Evolutionary conservation across 108 stramenopile species (phyloP), one percentile per base, ranked within the genome.

Genomic region (Conticribra guillardii): DNA sequence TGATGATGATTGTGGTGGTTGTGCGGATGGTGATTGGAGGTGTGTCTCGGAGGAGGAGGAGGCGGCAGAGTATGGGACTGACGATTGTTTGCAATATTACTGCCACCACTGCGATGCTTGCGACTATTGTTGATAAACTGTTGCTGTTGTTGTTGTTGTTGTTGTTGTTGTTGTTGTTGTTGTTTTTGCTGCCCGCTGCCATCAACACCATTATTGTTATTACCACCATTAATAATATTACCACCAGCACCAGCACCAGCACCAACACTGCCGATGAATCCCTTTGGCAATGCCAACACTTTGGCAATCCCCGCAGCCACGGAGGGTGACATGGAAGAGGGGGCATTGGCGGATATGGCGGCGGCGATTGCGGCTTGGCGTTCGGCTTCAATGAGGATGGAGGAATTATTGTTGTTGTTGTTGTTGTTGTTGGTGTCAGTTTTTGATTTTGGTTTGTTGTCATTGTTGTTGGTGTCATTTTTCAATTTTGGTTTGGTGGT

Each of bases 301-400:
- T 56, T 62, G 57, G 69, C 54, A n/a, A 74, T 29, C 18, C 48
- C 53, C 19, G 53, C 57, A 5, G 62, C 54, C 15, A 26, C 67
- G 34, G 66, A 59, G 22, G 69, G 69, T 33, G 69, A 60, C 26
- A 24, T 52, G 4, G 46, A 58, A 17, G 29, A 19, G 19, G 29
- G 3, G 19, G 45, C 32, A 46, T 71, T 60, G 0, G 60, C 60
- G 5, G 76, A 70, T 23, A 78, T 48, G 2, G 76, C 76, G 16
- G 76, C 76, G 58, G 76, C 76, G 17, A 78, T 70, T 33, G 76
- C 76, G 1, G 76, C 76, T 65, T 78, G 76, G 11, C 76, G 64
- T 64, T 78, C 76, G 19, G 76, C 76, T 57, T 78, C 76, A n/a
- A n/a, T n/a, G n/a, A n/a, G n/a, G n/a, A n/a, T n/a, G n/a, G n/a